Conservation (phyloP, 805 yeast genomes). For the Metschnikowia continentalis region DNA sequence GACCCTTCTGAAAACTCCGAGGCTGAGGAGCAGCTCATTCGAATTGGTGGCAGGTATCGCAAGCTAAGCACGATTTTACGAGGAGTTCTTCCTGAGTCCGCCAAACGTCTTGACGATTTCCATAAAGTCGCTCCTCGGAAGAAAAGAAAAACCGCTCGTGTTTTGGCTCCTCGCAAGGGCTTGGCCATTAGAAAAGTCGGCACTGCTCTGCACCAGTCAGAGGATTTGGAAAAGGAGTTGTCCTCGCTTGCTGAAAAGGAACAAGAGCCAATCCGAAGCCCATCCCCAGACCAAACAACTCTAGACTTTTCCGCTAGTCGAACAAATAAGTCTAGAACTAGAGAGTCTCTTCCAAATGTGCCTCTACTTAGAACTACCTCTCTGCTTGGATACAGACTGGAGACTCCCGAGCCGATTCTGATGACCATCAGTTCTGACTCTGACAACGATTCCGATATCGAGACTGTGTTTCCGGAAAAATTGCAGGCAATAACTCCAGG, state of each 20-base stretch:
- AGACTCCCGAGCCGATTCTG: conserved; percentile 6
- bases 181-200: conserved; percentile 30
- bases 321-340: neutral
- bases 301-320: neutral
- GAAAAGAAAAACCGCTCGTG: neutral
- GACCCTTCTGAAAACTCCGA: neutral
- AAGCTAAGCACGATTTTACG: conserved; percentile 29
- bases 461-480: neutral
- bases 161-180: conserved; percentile 27
- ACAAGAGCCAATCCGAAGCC: neutral
- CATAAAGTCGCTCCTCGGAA: conserved; percentile 7
- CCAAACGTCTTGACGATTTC: conserved; percentile 28
- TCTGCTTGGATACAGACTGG: conserved; percentile 6
- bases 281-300: neutral
- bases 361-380: conserved; percentile 4
- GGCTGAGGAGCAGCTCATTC: conserved; percentile 16
- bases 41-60: conserved; percentile 18
- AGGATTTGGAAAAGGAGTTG: conserved; percentile 11
- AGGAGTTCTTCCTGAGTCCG: conserved; percentile 40
- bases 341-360: neutral
- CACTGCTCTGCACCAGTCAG: conserved; percentile 2
- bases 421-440: conserved; percentile 6
- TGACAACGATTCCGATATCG: conserved; percentile 4
- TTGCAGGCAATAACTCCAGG: conserved; percentile 3
- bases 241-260: neutral